Conservation (phyloP, 495 filamentous ascomycete genomes). For the Aspergillus conjunctus region DNA sequence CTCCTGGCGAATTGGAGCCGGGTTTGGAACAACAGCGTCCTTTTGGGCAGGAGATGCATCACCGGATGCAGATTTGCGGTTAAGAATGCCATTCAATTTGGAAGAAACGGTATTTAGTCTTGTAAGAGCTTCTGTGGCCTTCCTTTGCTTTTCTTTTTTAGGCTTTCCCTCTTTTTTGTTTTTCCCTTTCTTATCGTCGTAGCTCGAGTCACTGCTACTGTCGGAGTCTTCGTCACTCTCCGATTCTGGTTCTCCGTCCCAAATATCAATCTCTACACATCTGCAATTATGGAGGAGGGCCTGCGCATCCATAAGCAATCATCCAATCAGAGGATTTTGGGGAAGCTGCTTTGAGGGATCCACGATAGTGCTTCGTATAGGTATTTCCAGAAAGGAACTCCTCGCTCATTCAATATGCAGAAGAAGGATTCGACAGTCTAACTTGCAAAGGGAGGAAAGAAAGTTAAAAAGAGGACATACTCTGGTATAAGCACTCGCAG, state of each 20-base stretch:
- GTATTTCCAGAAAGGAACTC: no score
- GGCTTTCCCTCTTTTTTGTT: conserved; percentile 26
- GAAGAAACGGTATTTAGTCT: conserved; percentile 26
- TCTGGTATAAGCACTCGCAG: conserved; percentile 78
- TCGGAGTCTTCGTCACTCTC: conserved; percentile 33
- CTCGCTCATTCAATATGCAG: no score
- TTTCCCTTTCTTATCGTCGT: conserved; percentile 21
- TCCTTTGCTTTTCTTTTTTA: conserved; percentile 26
- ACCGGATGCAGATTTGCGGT: conserved; percentile 22
- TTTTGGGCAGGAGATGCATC: conserved; percentile 18
- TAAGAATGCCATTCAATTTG: conserved; percentile 30
- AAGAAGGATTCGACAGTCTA: not conserved
- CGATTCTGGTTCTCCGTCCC: conserved; percentile 71
- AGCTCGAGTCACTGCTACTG: conserved; percentile 30
- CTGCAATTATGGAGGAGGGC: conserved; percentile 79
- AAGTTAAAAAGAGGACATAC: conserved; percentile 45
- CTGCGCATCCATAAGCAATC: conserved; percentile 32
- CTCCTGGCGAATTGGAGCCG: conserved; percentile 52
- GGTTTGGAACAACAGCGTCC: conserved; percentile 29
- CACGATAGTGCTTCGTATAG: not conserved
- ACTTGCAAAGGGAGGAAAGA: not conserved
- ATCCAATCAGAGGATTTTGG: not conserved
- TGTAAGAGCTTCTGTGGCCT: conserved; percentile 20
- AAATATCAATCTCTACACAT: conserved; percentile 94
- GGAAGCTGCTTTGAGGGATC: not conserved